A percentile compares a stretch with the other conserved stretches of the same genome.
phyloP scores from a whole-genome alignment of 2,329 filamentous ascomycete species.

The Dryadomyces quercus-mongolicae region DNA sequence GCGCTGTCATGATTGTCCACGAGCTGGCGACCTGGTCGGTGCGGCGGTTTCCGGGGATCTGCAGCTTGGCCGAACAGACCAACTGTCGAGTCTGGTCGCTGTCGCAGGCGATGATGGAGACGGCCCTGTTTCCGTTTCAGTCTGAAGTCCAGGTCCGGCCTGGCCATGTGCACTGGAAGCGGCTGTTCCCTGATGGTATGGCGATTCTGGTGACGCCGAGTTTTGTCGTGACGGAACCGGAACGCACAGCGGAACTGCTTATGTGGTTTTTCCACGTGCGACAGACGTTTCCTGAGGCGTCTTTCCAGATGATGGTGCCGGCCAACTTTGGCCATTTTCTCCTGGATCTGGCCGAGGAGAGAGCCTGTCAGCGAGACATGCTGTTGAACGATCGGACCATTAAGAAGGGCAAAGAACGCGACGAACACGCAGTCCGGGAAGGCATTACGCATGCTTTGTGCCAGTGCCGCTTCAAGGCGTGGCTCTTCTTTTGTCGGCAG shows the following conservation, averaged over 20 bases:
- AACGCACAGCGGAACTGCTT: conserved; percentile 24
- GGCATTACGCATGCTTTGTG: conserved; percentile 17
- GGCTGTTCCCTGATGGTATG: conserved; percentile 31
- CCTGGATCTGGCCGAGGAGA: conserved; percentile 22
- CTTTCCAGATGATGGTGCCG: conserved; percentile 22
- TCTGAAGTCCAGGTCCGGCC: conserved; percentile 7
- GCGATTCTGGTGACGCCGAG: conserved; percentile 37
- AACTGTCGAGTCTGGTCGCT: conserved; percentile 26
- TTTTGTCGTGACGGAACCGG: conserved; percentile 33
- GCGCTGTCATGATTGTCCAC: conserved; percentile 30
- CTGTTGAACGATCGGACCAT: conserved; percentile 11
- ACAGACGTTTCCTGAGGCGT: conserved; percentile 9
- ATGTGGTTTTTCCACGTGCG: conserved; percentile 23
- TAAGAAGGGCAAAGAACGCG: conserved; percentile 7
- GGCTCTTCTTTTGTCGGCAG: neutral
- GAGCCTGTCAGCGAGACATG: conserved; percentile 14
- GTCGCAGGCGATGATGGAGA: conserved; percentile 19
- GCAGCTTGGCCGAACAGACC: conserved; percentile 16
- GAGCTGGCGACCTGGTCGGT: conserved; percentile 26
- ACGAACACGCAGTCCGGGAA: conserved; percentile 15
- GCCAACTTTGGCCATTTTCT: conserved; percentile 24
- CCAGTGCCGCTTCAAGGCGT: conserved; percentile 10
- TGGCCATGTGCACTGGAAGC: conserved; percentile 23
- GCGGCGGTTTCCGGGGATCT: conserved; percentile 26
- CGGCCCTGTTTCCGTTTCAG: conserved; percentile 19